Conservation (phyloP, 164 flowering plant genomes). For the Nymphaea colorata region DNA sequence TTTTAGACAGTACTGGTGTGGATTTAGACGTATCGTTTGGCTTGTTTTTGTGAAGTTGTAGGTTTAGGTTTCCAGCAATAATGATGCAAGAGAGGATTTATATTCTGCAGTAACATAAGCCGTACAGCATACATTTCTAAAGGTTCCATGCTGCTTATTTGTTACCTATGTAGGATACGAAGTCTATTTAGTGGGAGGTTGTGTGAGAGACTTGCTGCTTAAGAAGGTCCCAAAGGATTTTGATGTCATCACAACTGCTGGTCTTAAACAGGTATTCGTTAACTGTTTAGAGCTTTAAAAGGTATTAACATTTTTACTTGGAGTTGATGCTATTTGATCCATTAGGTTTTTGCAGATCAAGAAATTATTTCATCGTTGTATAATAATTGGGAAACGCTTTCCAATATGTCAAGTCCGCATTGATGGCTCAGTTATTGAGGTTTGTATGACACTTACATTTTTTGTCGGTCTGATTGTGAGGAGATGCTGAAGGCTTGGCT, state of each 20-base stretch:
- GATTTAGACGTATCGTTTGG: too few species aligned
- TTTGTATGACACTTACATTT: slow-evolving; percentile 16
- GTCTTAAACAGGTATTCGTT: slow-evolving; percentile 44
- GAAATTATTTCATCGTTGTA: slow-evolving; percentile 25
- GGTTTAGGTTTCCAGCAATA: too few species aligned
- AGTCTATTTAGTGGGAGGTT: slow-evolving; percentile 91
- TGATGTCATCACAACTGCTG: slow-evolving; percentile 84
- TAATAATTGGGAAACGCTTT: slow-evolving; percentile 59
- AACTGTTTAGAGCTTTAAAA: background rate
- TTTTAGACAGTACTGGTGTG: too few species aligned
- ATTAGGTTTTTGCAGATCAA: slow-evolving; percentile 30
- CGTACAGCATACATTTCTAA: background rate
- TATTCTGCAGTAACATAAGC: background rate
- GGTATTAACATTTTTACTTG: background rate
- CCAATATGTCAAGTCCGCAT: slow-evolving; percentile 66
- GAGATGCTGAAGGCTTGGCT: background rate
- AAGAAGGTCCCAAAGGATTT: slow-evolving; percentile 76
- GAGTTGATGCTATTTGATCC: background rate
- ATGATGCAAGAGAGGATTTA: background rate
- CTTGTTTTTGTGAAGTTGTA: too few species aligned
- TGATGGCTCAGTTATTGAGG: slow-evolving; percentile 51
- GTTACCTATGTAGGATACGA: slow-evolving; percentile 40
- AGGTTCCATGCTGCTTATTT: background rate
- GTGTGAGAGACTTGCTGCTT: slow-evolving; percentile 81
- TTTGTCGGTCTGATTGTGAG: background rate